Percentiles rank a stretch among this genome's conserved stretches.
phyloP scores from a whole-genome alignment of 2,329 filamentous ascomycete genomes.

The Uncinocarpus reesii region DNA sequence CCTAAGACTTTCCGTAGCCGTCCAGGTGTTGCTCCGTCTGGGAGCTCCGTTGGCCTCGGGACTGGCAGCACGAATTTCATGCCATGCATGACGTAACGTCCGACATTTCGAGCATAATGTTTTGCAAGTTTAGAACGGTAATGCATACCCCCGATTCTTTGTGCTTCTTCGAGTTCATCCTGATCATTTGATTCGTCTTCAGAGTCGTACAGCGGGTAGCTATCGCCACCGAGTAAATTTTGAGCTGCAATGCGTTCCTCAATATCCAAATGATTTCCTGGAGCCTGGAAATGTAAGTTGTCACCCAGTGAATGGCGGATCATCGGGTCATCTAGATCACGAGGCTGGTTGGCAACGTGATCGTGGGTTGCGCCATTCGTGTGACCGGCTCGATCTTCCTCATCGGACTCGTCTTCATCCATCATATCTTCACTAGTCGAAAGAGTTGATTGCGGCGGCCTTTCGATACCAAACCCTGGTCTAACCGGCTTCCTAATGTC shows the following conservation, averaged over 20 bases:
- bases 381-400: constrained; percentile 33
- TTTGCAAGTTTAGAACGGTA: constrained; percentile 57
- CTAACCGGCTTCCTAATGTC: constrained; percentile 90
- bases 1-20: constrained; percentile 32
- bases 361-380: constrained; percentile 35
- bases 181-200: constrained; percentile 69
- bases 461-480: constrained; percentile 82
- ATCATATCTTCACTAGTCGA: constrained; percentile 69
- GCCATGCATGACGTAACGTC: constrained; percentile 35
- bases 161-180: constrained; percentile 67
- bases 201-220: constrained; percentile 84
- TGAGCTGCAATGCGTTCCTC: constrained; percentile 70
- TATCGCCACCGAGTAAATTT: constrained; percentile 50
- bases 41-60: constrained; percentile 38
- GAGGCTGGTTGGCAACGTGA: constrained; percentile 30
- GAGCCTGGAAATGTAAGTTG: constrained; percentile 39
- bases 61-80: constrained; percentile 46
- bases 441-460: constrained; percentile 63
- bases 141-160: constrained; percentile 62
- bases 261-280: constrained; percentile 52
- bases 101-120: constrained; percentile 42
- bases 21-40: constrained; percentile 28
- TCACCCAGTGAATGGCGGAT: constrained; percentile 42
- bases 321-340: constrained; percentile 42
- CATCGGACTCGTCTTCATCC: constrained; percentile 60